Percentiles rank a stretch among this genome's conserved stretches.
Evolutionary conservation across 2,329 filamentous ascomycete species (phyloP).

Genomic region (Coleophoma crateriformis): DNA sequence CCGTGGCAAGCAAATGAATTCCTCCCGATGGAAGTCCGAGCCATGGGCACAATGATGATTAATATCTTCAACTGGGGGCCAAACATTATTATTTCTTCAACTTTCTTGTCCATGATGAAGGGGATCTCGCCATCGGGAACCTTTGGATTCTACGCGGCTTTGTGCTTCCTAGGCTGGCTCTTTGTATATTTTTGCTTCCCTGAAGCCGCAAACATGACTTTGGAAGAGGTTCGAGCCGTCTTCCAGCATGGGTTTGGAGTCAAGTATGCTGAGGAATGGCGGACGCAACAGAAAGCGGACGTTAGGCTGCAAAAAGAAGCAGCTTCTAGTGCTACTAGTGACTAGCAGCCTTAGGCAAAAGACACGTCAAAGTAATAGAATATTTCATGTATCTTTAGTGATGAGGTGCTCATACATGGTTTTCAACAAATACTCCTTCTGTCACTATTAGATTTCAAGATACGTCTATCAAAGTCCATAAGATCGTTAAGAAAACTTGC

Average conservation of each 20-base stretch:
- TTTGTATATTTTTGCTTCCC: conserved; percentile 43
- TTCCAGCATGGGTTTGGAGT: conserved; percentile 40
- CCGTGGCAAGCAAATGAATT: conserved; percentile 42
- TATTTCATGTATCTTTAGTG: no score
- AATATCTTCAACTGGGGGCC: conserved; percentile 40
- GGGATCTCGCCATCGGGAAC: conserved; percentile 39
- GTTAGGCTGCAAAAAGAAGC: not conserved
- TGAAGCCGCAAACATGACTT: conserved; percentile 43
- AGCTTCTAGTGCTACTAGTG: no score
- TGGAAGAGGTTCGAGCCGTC: conserved; percentile 42
- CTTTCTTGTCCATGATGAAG: conserved; percentile 44
- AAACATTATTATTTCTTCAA: conserved; percentile 44
- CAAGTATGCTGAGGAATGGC: conserved; percentile 30
- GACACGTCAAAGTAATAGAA: no score
- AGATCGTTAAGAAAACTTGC: no score
- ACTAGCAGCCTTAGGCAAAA: no score
- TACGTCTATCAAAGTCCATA: no score
- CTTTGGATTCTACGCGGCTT: conserved; percentile 43
- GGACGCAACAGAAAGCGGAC: conserved; percentile 1
- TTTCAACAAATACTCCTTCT: no score
- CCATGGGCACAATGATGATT: conserved; percentile 40
- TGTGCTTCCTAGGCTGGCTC: conserved; percentile 40
- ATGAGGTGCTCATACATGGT: no score
- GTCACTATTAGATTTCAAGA: no score
- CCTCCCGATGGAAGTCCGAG: conserved; percentile 40